These are phyloP conservation scores for Verticillium zaregamsianum DNA, from an alignment of 2,329 filamentous ascomycete species.

Conservation along the genomic window DNA sequence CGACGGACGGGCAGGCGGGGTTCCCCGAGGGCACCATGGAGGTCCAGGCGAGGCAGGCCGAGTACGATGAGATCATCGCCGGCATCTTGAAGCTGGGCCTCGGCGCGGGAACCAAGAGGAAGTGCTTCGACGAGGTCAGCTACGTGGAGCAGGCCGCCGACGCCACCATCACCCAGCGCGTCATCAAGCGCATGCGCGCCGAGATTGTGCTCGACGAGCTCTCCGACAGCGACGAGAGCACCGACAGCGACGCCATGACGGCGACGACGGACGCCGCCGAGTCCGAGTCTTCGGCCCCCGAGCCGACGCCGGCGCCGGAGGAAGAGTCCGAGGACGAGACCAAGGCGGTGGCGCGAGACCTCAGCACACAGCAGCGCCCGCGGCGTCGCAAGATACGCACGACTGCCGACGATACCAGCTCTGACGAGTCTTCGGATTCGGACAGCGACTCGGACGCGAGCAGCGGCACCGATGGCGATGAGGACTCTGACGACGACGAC, in stretches of 20 bases:
- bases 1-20: slow-evolving; percentile 38
- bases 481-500: slow-evolving; percentile 27
- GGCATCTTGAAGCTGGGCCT: slow-evolving; percentile 36
- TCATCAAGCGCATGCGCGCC: slow-evolving; percentile 60
- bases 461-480: slow-evolving; percentile 18
- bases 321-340: slow-evolving; percentile 12
- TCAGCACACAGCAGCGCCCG: slow-evolving; percentile 6
- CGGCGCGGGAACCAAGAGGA: slow-evolving; percentile 36
- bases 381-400: slow-evolving; percentile 46
- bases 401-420: slow-evolving; percentile 35
- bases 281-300: slow-evolving; percentile 18
- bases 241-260: slow-evolving; percentile 20
- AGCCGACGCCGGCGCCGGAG: slow-evolving; percentile 5
- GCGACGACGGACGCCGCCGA: slow-evolving; percentile 12
- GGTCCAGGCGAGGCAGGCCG: slow-evolving; percentile 45
- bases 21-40: slow-evolving; percentile 47
- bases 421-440: slow-evolving; percentile 28
- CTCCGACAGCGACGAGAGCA: slow-evolving; percentile 41
- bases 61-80: slow-evolving; percentile 54
- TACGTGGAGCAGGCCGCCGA: slow-evolving; percentile 47
- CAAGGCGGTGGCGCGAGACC: slow-evolving; percentile 9
- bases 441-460: slow-evolving; percentile 27
- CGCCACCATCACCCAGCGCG: slow-evolving; percentile 46
- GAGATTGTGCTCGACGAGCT: slow-evolving; percentile 54
- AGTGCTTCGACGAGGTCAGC: slow-evolving; percentile 49